Evolutionary conservation across 129 eudicot genomes (phyloP), one percentile per base, ranked within the genome.

Genomic region (Solidago caesia): DNA sequence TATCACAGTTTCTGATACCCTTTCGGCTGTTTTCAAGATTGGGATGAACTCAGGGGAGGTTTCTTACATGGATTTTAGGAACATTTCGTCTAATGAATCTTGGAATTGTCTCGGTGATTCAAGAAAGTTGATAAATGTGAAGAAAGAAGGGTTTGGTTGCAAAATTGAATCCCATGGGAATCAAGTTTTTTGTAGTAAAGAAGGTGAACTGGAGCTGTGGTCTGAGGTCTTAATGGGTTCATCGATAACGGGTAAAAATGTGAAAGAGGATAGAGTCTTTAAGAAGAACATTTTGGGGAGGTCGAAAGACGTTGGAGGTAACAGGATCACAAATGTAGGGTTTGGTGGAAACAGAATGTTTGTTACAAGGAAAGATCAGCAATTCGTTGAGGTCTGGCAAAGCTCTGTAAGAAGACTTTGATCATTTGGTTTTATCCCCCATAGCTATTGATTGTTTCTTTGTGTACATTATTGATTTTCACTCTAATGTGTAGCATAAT

Each of bases 301-400:
- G 68, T 87, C 88, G 2, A 88, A 87, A 61, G 99, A 88, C 70
- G 44, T 77, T 44, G 88, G 86, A 10, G 91, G 88, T 49, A 88
- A 77, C 56, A 75, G 85, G 84, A 87, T 94, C 25, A 87, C 86
- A 4, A 79, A 85, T 67, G 51, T 94, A 53, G 83, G 78, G 47
- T 91, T 94, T 82, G 99, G 99, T n/a, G 99, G 99, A 75, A 94
- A 82, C 79, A 94, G 88, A 64, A 91, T 94, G 97, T 94, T 91
- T 33, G 85, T 91, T 63, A 88, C 99, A 4, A 71, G 99, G 82
- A 94, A 88, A 76, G 92, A 94, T 72, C 89, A 94, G 80, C 99
- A 88, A 79, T 69, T 49, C 64, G 87, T 94, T 42, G 99, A 94
- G 76, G 99, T 94, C 66, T 94, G 99, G 99, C 91, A 90, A 64